phyloP scores from a whole-genome alignment of 148 eudicot species.

The Vaccinium corymbosum region DNA sequence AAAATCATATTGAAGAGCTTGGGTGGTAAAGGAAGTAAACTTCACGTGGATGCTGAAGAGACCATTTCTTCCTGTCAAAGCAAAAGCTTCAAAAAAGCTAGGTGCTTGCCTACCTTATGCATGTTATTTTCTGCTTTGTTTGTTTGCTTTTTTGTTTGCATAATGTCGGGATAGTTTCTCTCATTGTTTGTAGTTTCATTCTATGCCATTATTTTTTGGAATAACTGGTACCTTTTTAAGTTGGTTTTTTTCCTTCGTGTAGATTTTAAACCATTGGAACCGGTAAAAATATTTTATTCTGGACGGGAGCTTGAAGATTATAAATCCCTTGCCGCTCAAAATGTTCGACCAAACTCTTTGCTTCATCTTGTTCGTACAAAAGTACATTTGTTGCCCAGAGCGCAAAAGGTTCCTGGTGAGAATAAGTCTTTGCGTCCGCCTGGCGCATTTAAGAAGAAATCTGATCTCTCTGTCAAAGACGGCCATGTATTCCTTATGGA shows the following conservation, averaged over 20 bases:
- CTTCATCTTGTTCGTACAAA: slow-evolving; percentile 91
- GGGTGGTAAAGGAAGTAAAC: slow-evolving; percentile 91
- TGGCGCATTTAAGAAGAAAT: slow-evolving; percentile 94
- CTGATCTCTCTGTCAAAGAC: slow-evolving; percentile 90
- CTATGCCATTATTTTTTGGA: slow-evolving; percentile 3
- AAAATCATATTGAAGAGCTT: slow-evolving; percentile 83
- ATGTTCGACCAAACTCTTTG: slow-evolving; percentile 80
- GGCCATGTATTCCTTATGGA: slow-evolving; percentile 98
- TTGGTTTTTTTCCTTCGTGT: slow-evolving; percentile 12
- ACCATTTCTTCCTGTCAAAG: slow-evolving; percentile 72
- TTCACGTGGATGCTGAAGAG: slow-evolving; percentile 87
- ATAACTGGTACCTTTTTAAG: neutral
- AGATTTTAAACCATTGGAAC: slow-evolving; percentile 77
- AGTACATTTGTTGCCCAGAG: slow-evolving; percentile 65
- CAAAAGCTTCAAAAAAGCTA: slow-evolving; percentile 88
- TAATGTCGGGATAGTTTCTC: neutral
- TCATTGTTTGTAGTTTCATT: neutral
- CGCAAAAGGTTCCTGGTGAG: slow-evolving; percentile 80
- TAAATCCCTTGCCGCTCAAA: slow-evolving; percentile 67
- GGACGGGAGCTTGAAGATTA: slow-evolving; percentile 81
- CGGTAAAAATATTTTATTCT: slow-evolving; percentile 65
- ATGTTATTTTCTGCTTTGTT: neutral
- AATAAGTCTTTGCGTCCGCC: slow-evolving; percentile 97
- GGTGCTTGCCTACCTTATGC: slow-evolving; percentile 41
- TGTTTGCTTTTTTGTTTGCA: neutral